These are phyloP conservation scores for Ganoderma multipileum DNA, from an alignment of 1,284 basidiomycete species.

Conservation along the genomic window DNA sequence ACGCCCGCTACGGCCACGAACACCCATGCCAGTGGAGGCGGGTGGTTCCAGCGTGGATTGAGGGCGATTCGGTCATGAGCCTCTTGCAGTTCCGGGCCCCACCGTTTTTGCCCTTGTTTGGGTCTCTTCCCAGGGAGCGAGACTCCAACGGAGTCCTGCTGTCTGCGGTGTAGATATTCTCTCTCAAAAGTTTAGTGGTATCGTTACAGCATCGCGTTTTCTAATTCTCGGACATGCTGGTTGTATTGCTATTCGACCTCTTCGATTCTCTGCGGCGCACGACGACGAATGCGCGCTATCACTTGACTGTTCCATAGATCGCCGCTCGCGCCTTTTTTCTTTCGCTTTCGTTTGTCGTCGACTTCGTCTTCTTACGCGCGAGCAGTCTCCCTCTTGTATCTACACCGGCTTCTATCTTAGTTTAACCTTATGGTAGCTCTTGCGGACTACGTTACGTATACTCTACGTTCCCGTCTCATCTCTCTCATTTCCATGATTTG, in stretches of 20 bases:
- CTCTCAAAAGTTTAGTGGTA: neutral
- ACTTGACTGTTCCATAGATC: neutral
- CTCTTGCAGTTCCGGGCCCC: neutral
- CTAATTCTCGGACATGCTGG: neutral
- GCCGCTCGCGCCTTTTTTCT: neutral
- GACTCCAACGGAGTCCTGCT: neutral
- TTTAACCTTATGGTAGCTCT: neutral
- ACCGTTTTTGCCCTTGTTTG: neutral
- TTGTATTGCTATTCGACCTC: slow-evolving; percentile 2
- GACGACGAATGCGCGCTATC: neutral
- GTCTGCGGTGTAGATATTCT: neutral
- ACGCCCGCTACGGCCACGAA: neutral
- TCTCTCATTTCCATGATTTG: neutral
- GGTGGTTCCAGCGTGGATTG: slow-evolving; percentile 9
- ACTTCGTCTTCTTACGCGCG: slow-evolving; percentile 4
- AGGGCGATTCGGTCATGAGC: slow-evolving; percentile 6
- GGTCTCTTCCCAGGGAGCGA: neutral
- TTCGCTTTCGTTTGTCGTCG: neutral
- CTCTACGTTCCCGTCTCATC: neutral
- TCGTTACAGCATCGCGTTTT: neutral
- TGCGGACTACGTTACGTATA: neutral
- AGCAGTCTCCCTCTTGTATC: slow-evolving; percentile 7
- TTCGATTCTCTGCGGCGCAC: neutral
- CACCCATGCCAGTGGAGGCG: neutral
- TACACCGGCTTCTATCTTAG: slow-evolving; percentile 4